Base-by-base conservation (phyloP, 805 yeast species). In the Candida taoyuanica region DNA sequence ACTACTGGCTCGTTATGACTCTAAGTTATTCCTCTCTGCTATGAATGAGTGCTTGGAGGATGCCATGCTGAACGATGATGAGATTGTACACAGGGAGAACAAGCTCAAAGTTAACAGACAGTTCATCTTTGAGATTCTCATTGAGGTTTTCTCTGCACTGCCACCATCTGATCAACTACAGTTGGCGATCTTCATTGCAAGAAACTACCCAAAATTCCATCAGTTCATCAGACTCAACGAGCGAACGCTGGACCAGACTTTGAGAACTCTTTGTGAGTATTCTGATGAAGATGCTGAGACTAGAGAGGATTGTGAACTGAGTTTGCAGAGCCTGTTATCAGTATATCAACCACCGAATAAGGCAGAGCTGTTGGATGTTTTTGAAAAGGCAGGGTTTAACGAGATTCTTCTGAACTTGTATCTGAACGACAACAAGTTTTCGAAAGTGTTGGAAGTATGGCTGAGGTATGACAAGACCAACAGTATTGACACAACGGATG, bases 11-110 rank as follows among this genome's bases (percentile, higher is more conserved):
- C 63, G 65, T 28, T 70, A 59, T 47, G 73, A 82, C 46, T 67
- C 83, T 5, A 64, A 71, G n/a, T 73, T 72, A 27, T 73, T 81
- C 61, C 69, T 89, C 25, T 66, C 81, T 0, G 73, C 85, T 14
- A 58, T 93, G 41, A 82, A 87, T 57, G 95, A 85, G 56, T 82
- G 84, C 7, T 80, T 91, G 53, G 97, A 91, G 55, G 95, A 87
- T 55, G 63, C 83, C 0, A 66, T 74, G 29, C 58, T 91, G 39
- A 86, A 88, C 56, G 87, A 78, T 16, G 78, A 76, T 31, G 71
- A 65, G 20, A 55, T 61, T 4, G 52, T 53, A 2, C 56, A 47
- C 15, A 43, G 41, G 16, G 55, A 47, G 25, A 47, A 44, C 33
- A 52, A 45, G 29, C 33, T 50, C 24, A 51, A 63, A 39, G 67